These are phyloP conservation scores for Halophytophthora polymorphica DNA, from an alignment of 352 stramenopile species.

Conservation along the genomic window DNA sequence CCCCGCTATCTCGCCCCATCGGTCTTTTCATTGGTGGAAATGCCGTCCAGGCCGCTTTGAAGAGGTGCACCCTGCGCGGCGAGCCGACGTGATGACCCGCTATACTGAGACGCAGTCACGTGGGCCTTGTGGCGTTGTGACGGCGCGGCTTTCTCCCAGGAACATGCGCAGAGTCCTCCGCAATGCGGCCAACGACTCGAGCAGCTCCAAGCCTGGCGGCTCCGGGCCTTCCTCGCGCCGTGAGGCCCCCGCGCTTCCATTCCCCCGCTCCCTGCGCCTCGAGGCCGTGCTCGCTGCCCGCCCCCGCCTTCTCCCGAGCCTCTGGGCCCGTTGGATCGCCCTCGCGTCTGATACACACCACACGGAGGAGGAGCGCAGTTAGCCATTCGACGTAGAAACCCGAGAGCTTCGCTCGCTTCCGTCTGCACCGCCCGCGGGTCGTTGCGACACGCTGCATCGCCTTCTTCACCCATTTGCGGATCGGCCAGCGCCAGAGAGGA, in stretches of 20 bases:
- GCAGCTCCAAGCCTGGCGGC: neutral
- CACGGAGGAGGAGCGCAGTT: too few relatives aligned
- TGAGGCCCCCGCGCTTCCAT: neutral
- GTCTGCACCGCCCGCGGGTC: too few relatives aligned
- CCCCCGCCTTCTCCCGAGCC: neutral
- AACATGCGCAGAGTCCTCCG: conserved; percentile 25
- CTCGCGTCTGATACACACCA: neutral
- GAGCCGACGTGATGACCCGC: too few relatives aligned
- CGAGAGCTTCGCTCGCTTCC: too few relatives aligned
- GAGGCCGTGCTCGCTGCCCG: too few relatives aligned
- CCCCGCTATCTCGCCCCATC: conserved; percentile 6
- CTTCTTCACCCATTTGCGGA: too few relatives aligned
- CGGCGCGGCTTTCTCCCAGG: conserved; percentile 19
- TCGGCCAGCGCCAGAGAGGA: too few relatives aligned
- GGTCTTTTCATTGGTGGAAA: conserved; percentile 14
- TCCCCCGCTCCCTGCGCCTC: conserved; percentile 2
- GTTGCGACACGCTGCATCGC: too few relatives aligned
- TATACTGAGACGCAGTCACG: conserved; percentile 1
- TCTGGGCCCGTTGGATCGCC: neutral
- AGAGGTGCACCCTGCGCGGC: conserved; percentile 4
- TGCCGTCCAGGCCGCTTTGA: neutral
- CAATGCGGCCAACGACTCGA: neutral
- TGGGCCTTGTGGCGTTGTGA: conserved; percentile 17
- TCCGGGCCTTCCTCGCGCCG: neutral
- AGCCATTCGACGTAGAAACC: too few relatives aligned